Percentiles rank a stretch among this genome's conserved stretches.
Conservation (phyloP, 345 rosid genomes). For the Citrus inodora region DNA sequence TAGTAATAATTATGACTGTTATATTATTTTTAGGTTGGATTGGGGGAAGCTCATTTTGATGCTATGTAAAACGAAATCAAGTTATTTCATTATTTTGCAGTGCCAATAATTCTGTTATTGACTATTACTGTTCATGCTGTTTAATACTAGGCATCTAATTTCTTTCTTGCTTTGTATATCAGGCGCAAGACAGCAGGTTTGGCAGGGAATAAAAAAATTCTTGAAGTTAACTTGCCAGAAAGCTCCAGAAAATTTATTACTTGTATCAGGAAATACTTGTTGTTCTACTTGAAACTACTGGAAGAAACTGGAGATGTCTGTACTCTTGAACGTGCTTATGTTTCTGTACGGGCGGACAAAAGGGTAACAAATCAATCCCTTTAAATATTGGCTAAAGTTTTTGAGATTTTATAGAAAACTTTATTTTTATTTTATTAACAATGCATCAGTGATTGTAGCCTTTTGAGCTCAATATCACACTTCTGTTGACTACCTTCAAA, state of each 20-base stretch:
- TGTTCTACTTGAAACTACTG: conserved; percentile 84
- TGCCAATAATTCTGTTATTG: neutral
- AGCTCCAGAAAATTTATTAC: conserved; percentile 97
- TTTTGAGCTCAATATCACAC: neutral
- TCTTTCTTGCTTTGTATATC: conserved; percentile 22
- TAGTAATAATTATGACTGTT: neutral
- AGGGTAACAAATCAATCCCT: conserved; percentile 53
- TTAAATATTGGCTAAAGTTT: neutral
- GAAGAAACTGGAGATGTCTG: conserved; percentile 81
- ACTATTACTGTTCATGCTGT: neutral
- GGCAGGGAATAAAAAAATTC: conserved; percentile 77
- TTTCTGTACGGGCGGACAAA: conserved; percentile 83
- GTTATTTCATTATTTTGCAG: neutral
- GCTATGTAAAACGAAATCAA: neutral
- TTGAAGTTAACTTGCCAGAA: conserved; percentile 92
- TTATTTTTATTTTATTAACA: conserved; percentile 5
- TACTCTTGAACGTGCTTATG: conserved; percentile 84
- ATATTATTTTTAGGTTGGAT: neutral
- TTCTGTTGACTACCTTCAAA: neutral
- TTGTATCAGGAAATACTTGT: conserved; percentile 80
- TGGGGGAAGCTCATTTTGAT: neutral
- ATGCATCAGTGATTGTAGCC: neutral
- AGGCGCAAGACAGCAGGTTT: conserved; percentile 85
- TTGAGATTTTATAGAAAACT: neutral
- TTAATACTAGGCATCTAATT: conserved; percentile 3